These are phyloP conservation scores for Geotrichum cucujoidarum DNA, from an alignment of 1,139 yeast genomes.

Conservation along the genomic window DNA sequence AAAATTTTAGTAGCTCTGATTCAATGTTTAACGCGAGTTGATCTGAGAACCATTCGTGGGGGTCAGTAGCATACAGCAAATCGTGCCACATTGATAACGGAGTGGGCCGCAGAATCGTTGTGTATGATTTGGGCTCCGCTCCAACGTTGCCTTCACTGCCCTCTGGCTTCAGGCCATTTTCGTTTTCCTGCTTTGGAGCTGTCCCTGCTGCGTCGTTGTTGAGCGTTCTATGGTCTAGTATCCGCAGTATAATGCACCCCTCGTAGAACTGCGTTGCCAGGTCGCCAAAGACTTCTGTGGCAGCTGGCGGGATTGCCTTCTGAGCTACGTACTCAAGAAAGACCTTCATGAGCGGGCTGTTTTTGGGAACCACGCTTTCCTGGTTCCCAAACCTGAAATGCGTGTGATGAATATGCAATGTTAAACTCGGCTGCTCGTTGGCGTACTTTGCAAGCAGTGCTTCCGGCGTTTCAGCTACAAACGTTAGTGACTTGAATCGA, in stretches of 20 bases:
- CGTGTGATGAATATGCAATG: slow-evolving; percentile 83
- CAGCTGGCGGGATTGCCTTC: slow-evolving; percentile 83
- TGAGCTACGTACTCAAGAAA: slow-evolving; percentile 73
- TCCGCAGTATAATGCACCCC: slow-evolving; percentile 80
- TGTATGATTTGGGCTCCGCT: slow-evolving; percentile 59
- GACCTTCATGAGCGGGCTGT: slow-evolving; percentile 65
- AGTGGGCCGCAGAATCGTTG: slow-evolving; percentile 75
- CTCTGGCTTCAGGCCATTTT: slow-evolving; percentile 6
- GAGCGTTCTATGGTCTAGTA: slow-evolving; percentile 63
- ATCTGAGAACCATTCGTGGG: slow-evolving; percentile 65
- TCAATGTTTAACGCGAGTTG: slow-evolving; percentile 73
- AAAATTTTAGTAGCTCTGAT: slow-evolving; percentile 70
- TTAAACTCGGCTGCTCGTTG: slow-evolving; percentile 74
- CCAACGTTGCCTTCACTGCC: not conserved
- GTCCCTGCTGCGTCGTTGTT: slow-evolving; percentile 16
- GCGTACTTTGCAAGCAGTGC: slow-evolving; percentile 75
- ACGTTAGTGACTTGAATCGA: not conserved
- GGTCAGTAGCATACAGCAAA: slow-evolving; percentile 75
- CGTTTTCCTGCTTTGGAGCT: slow-evolving; percentile 5
- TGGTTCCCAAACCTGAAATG: slow-evolving; percentile 77
- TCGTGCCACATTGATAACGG: slow-evolving; percentile 81
- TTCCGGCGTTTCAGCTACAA: slow-evolving; percentile 59
- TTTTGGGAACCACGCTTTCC: slow-evolving; percentile 76
- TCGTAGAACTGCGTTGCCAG: slow-evolving; percentile 79
- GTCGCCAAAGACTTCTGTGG: slow-evolving; percentile 83